Percentiles rank a stretch among this genome's conserved stretches.
Evolutionary conservation across 116 monocot genomes (phyloP).

Genomic region (Phalaenopsis hybrid): DNA sequence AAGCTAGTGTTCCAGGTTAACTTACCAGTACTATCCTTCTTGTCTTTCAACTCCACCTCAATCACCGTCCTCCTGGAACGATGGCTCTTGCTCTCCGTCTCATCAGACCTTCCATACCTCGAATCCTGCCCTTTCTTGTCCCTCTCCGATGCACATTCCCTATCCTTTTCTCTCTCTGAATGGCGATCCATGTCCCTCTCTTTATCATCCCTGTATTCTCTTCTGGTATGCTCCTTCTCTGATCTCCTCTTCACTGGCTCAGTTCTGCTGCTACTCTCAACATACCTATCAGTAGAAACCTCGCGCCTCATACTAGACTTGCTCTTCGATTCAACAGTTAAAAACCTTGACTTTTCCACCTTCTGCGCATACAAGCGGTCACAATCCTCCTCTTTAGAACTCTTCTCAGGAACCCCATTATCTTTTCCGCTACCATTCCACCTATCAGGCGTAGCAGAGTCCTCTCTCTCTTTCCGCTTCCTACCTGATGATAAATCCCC

Average conservation of each 20-base stretch:
- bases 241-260: constrained; percentile 14
- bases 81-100: constrained; percentile 3
- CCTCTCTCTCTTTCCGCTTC: constrained; percentile 32
- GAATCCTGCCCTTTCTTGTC: constrained; percentile 14
- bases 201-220: constrained; percentile 12
- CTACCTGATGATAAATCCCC: constrained; percentile 20
- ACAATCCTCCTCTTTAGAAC: constrained; percentile 17
- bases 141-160: constrained; percentile 11
- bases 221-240: constrained; percentile 10
- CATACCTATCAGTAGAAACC: constrained; percentile 9
- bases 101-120: constrained; percentile 12
- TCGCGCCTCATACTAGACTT: constrained; percentile 25
- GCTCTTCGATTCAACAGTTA: constrained; percentile 22
- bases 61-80: neutral
- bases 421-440: constrained; percentile 28
- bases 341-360: constrained; percentile 17
- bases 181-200: neutral
- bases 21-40: constrained; percentile 21
- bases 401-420: constrained; percentile 17
- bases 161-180: constrained; percentile 7
- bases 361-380: constrained; percentile 20
- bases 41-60: constrained; percentile 1
- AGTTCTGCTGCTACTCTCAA: neutral
- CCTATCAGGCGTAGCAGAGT: constrained; percentile 16
- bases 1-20: neutral